Evolutionary conservation across 352 stramenopile genomes (phyloP), one percentile per base, ranked within the genome.

Genomic region (Halophytophthora batemanensis): DNA sequence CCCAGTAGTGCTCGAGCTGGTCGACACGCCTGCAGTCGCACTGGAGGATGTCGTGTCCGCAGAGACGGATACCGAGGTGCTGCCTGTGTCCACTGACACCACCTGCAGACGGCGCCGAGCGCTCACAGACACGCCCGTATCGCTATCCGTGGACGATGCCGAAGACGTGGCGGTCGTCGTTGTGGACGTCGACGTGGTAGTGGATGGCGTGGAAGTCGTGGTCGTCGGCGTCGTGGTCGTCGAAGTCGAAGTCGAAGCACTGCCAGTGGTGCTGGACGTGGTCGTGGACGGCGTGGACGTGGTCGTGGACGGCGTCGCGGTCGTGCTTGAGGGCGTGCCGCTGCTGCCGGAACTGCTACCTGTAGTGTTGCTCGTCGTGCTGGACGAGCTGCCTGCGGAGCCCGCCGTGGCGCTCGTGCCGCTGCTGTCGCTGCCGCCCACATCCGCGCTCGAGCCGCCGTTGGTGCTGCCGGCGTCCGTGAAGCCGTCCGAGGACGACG

Each of bases 251-350:
- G 55, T 48, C 22, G 48, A 35, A 19, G 41, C 29, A 2, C 35
- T 50, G 25, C 38, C 44, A 10, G 45, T 56, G 7, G 59, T 61
- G 10, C 45, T 42, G 45, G 31, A 33, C 6, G 45, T 40, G 6
- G 53, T 60, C 17, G 56, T 62, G 6, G 37, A 41, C 15, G 64
- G 62, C 18, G 59, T 61, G 10, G 59, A 47, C 7, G 47, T 45
- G 15, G 50, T 47, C 1, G 54, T 60, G 0, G 56, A 56, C 23
- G 31, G 47, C 10, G 64, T 69, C 35, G 35, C 52, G 17, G 64
- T 64, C 10, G 65, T 68, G 1, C 56, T 59, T 17, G 61, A 57
- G 0, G 66, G 61, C 23, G 39, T 68, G 7, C 45, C 50, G 2
- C 54, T 51, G 14, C 59, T 69, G 18, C 51, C 61, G 2, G 50